Evolutionary conservation across 176 grass and related monocot species (phyloP).

Genomic region (Bromus sterilis): DNA sequence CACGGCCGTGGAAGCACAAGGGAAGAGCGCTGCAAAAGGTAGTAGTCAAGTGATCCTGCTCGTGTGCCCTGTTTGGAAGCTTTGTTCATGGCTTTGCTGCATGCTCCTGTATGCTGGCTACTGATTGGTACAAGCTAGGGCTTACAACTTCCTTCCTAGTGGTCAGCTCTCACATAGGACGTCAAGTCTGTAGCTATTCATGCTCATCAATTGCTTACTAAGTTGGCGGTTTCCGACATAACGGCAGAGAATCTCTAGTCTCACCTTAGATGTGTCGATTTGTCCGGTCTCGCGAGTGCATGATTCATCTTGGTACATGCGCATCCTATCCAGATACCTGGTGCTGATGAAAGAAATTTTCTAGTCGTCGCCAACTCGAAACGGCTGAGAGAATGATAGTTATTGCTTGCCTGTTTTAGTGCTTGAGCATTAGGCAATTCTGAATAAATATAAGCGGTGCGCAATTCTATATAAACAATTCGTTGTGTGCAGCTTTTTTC

Average conservation of each 20-base stretch:
- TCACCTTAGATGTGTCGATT: background rate
- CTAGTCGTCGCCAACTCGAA: background rate
- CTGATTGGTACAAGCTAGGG: background rate
- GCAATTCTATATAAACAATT: background rate
- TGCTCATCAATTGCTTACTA: background rate
- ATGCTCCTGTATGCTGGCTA: slow-evolving; percentile 12
- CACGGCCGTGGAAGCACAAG: slow-evolving; percentile 2
- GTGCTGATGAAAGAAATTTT: background rate
- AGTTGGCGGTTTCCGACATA: background rate
- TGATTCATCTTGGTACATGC: background rate
- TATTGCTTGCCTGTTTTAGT: slow-evolving; percentile 7
- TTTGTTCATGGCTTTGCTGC: background rate
- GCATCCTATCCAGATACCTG: background rate
- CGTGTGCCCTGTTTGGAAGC: background rate
- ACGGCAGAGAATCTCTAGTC: background rate
- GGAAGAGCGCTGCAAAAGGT: slow-evolving; percentile 42
- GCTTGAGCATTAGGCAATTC: background rate
- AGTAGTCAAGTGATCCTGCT: background rate
- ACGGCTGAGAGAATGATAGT: background rate
- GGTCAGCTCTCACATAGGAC: background rate
- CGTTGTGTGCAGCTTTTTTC: slow-evolving; percentile 6
- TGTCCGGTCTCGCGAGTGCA: background rate
- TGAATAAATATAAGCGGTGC: background rate
- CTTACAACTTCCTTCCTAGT: background rate
- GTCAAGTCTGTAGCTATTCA: background rate